phyloP scores from a whole-genome alignment of 805 yeast species.

The Candida montana region DNA sequence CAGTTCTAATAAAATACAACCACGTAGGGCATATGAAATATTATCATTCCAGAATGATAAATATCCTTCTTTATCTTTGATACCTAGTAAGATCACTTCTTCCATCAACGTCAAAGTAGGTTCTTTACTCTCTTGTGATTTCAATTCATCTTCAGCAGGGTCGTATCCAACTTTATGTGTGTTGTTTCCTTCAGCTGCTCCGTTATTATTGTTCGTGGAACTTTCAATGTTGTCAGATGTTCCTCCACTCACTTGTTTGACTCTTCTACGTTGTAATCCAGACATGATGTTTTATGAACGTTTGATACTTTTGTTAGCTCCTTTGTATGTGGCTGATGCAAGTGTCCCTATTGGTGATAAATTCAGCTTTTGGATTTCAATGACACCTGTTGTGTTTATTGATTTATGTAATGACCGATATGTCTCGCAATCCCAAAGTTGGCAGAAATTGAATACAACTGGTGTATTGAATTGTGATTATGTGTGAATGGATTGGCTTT shows the following conservation, averaged over 20 bases:
- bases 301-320: too few species aligned
- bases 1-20: slow-evolving; percentile 86
- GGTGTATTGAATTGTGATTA: too few species aligned
- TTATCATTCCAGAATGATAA: slow-evolving; percentile 97
- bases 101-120: slow-evolving; percentile 93
- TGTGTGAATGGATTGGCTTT: too few species aligned
- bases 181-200: slow-evolving; percentile 16
- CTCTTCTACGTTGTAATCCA: slow-evolving; percentile 75
- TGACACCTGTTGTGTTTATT: too few species aligned
- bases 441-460: too few species aligned
- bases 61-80: slow-evolving; percentile 94
- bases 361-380: too few species aligned
- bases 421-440: too few species aligned
- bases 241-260: slow-evolving; percentile 31
- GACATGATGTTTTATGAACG: too few species aligned
- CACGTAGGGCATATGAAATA: slow-evolving; percentile 92
- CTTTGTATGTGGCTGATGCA: too few species aligned
- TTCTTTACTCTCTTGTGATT: slow-evolving; percentile 28
- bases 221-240: background rate
- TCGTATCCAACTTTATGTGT: slow-evolving; percentile 77
- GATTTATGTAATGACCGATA: too few species aligned
- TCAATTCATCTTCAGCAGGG: slow-evolving; percentile 47
- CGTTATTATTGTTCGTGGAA: slow-evolving; percentile 1
- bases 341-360: too few species aligned
- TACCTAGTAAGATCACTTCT: slow-evolving; percentile 87